Conservation (phyloP, 2,329 filamentous ascomycete species). For the Taxawa tesnikishii region DNA sequence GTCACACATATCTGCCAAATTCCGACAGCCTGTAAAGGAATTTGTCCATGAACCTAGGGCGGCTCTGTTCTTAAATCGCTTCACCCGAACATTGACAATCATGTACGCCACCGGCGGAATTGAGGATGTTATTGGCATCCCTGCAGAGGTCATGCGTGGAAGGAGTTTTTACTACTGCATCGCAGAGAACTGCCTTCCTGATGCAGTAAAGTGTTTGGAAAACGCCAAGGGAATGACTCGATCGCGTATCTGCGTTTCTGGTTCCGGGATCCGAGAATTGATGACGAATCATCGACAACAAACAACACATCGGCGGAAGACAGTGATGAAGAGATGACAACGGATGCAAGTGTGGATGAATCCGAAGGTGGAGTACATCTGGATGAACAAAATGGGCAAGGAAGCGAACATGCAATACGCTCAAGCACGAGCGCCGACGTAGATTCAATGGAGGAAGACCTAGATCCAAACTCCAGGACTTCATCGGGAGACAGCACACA, state of each 20-base stretch:
- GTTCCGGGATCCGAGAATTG: slow-evolving; percentile 61
- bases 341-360: slow-evolving; percentile 34
- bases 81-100: slow-evolving; percentile 68
- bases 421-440: slow-evolving; percentile 27
- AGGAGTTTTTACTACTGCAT: slow-evolving; percentile 85
- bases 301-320: slow-evolving; percentile 27
- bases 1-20: slow-evolving; percentile 72
- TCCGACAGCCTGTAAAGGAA: slow-evolving; percentile 44
- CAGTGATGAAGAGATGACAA: slow-evolving; percentile 34
- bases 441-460: slow-evolving; percentile 21
- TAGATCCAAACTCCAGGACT: slow-evolving; percentile 21
- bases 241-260: slow-evolving; percentile 82
- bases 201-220: slow-evolving; percentile 68
- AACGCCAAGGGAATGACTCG: slow-evolving; percentile 84
- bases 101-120: slow-evolving; percentile 79
- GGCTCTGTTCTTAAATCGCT: slow-evolving; percentile 74
- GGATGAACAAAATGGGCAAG: slow-evolving; percentile 19
- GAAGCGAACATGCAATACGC: slow-evolving; percentile 9
- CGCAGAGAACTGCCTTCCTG: slow-evolving; percentile 59
- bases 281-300: slow-evolving; percentile 33
- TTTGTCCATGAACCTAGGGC: slow-evolving; percentile 63
- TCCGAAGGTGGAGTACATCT: slow-evolving; percentile 37
- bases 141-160: slow-evolving; percentile 55
- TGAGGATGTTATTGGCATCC: slow-evolving; percentile 60
- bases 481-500: slow-evolving; percentile 36